These are phyloP conservation scores for Ligustrum vulgare DNA, from an alignment of 257 asterid genomes.

Conservation along the genomic window DNA sequence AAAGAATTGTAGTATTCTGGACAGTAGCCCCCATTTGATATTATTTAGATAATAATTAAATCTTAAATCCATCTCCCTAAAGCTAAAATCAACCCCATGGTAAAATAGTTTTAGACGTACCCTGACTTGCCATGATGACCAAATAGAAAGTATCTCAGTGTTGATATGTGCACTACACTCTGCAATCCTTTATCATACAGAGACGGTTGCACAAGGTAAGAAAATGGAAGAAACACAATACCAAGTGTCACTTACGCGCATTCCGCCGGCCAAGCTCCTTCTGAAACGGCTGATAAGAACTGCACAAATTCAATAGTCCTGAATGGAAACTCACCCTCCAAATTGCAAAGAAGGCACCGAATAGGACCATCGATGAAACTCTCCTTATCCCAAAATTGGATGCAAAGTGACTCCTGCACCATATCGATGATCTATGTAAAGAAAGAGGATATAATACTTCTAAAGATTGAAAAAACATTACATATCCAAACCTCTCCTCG, in stretches of 20 bases:
- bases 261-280: conserved; percentile 93
- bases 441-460: conserved; percentile 9
- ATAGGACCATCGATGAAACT: conserved; percentile 93
- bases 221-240: conserved; percentile 3
- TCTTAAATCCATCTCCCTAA: background rate
- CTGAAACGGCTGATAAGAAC: conserved; percentile 77
- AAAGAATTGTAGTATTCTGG: background rate
- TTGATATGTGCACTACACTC: background rate
- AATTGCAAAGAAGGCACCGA: conserved; percentile 80
- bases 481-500: conserved; percentile 79
- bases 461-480: conserved; percentile 13
- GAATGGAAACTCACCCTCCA: conserved; percentile 90
- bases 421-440: conserved; percentile 30
- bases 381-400: conserved; percentile 91
- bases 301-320: conserved; percentile 63
- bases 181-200: background rate
- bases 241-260: conserved; percentile 78
- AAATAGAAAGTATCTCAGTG: background rate
- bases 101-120: background rate
- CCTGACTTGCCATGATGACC: background rate
- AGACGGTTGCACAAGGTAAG: background rate
- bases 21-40: background rate
- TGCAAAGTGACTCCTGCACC: conserved; percentile 85
- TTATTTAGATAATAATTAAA: background rate
- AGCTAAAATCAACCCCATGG: conserved; percentile 4